A percentile compares a stretch with the other conserved stretches of the same genome.
Conservation (phyloP, 208 protist genomes). For the Acanthamoeba divionensis region DNA sequence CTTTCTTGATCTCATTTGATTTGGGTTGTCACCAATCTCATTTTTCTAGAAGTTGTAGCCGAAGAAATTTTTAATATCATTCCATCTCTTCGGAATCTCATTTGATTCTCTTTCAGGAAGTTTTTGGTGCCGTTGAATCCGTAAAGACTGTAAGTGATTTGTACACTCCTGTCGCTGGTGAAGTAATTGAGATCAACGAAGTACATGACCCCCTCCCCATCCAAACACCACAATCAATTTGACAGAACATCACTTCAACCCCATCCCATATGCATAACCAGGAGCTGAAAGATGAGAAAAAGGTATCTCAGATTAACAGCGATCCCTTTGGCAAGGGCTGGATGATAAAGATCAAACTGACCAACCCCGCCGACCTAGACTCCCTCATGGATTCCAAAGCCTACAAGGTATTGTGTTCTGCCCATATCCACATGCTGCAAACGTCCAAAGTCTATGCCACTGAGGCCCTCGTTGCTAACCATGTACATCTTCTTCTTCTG, state of each 20-base stretch:
- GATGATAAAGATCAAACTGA: conserved; percentile 70
- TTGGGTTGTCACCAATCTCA: neutral
- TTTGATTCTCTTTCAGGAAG: neutral
- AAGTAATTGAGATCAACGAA: conserved; percentile 61
- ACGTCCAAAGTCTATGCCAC: too few relatives aligned
- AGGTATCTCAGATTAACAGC: conserved; percentile 55
- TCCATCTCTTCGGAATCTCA: too few relatives aligned
- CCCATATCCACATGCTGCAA: neutral
- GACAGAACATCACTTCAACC: neutral
- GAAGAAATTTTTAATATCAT: too few relatives aligned
- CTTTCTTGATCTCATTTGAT: neutral
- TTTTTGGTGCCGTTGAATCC: conserved; percentile 66
- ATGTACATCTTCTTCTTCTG: neutral
- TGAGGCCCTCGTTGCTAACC: too few relatives aligned
- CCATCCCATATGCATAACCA: neutral
- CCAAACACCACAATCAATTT: neutral
- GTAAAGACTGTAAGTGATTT: conserved; percentile 77
- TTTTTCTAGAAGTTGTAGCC: neutral
- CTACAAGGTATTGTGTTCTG: neutral
- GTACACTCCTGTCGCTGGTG: conserved; percentile 70
- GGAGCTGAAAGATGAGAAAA: conserved; percentile 15
- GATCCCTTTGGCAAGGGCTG: conserved; percentile 65
- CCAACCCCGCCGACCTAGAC: conserved; percentile 54
- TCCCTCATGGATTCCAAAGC: conserved; percentile 27
- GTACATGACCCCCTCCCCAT: neutral